Base-by-base conservation (phyloP, 2,329 filamentous ascomycete genomes). In the Metarhizium album region DNA sequence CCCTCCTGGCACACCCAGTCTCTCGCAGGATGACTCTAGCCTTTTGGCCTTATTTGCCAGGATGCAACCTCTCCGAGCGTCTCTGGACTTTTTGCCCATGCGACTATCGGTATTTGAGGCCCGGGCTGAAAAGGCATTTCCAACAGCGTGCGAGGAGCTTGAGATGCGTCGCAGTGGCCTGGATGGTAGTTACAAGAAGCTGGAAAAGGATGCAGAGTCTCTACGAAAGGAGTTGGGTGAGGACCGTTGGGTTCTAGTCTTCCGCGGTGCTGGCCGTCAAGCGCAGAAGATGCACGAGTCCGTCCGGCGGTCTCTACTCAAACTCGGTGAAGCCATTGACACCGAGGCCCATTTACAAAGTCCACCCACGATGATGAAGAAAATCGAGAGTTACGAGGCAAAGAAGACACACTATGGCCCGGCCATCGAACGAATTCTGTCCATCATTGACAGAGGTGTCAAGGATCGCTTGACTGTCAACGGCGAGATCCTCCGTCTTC, bases 251-350 rank as follows among this genome's bases (percentile, higher is more conserved):
- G 84, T 98, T 42, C 78, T 94, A 49, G 90, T 97, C 35, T 98
- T 98, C 71, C 82, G 91, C 51, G 91, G 93, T 57, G 93, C 93
- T 16, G 90, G 90, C 14, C 79, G 86, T 52, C 90, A 96, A 67
- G 91, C 93, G 4, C 82, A 93, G 58, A 95, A 95, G 71, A 95
- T 98, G 90, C 91, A 89, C 63, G 89, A 95, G 58, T 96, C 90
- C 3, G 88, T 97, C 22, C 87, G 94, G 63, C 80, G 91, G 56
- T 95, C 90, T 63, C 81, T 94, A 52, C 69, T 74, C 45, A 95
- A 95, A 68, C 75, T 98, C 35, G 83, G 80, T 55, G 89, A 95
- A 62, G 83, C 82, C 3, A 74, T 95, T 16, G 87, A 95, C 52
- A 75, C 80, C 11, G 84, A 83, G 7, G 76, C 85, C 60, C 85